phyloP scores from a whole-genome alignment of 164 flowering plant species.

The Litsea cubeba region DNA sequence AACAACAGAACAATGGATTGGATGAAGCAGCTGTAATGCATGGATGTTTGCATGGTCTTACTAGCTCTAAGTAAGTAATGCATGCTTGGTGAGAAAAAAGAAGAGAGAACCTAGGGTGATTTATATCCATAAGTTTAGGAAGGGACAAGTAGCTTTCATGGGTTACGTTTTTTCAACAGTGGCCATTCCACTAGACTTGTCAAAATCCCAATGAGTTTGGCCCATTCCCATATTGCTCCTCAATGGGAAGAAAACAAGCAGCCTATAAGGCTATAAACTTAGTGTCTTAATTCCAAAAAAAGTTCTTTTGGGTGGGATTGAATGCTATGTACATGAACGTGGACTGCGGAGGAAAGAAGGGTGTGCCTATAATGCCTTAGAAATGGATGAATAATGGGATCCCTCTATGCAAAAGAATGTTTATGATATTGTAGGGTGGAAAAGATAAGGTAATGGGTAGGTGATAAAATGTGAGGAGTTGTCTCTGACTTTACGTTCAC shows the following conservation, averaged over 20 bases:
- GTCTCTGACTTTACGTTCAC: not conserved
- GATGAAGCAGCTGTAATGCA: no score
- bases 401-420: not conserved
- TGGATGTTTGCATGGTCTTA: not conserved
- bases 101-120: conserved; percentile 14
- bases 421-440: not conserved
- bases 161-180: conserved; percentile 17
- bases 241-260: not conserved
- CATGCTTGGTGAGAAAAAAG: not conserved
- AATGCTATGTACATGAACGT: not conserved
- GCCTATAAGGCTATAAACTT: not conserved
- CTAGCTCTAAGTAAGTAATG: not conserved
- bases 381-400: not conserved
- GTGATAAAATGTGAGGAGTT: not conserved
- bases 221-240: conserved; percentile 18
- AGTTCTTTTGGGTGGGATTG: not conserved
- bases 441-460: not conserved
- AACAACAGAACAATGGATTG: conserved; percentile 18
- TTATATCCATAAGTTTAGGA: conserved; percentile 17
- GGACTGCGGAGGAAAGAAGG: not conserved
- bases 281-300: not conserved
- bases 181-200: conserved; percentile 34
- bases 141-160: not conserved
- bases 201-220: conserved; percentile 29
- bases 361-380: no score